Percentiles rank a stretch among this genome's conserved stretches.
phyloP scores from a whole-genome alignment of 2,329 filamentous ascomycete genomes.

The Colletotrichum lupini region DNA sequence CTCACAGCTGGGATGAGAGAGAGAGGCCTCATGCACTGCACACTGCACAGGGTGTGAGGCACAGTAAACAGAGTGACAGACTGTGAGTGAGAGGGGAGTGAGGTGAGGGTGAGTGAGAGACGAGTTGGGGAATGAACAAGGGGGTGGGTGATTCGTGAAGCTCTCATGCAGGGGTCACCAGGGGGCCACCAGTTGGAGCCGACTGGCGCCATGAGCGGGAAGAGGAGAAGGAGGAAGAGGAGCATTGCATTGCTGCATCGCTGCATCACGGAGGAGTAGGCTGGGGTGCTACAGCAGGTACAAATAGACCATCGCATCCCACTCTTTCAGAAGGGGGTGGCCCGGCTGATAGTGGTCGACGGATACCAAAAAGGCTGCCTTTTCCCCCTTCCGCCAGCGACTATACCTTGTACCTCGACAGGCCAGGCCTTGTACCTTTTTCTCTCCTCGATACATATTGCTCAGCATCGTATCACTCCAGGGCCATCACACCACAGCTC shows the following conservation, averaged over 20 bases:
- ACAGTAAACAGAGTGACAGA: not conserved
- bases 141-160: not conserved
- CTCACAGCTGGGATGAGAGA: not conserved
- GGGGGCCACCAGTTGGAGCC: not conserved
- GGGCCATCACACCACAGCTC: not conserved
- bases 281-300: conserved; percentile 26
- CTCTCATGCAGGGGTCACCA: conserved; percentile 7
- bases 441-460: not conserved
- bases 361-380: not conserved
- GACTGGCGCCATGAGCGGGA: conserved; percentile 8
- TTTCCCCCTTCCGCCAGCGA: not conserved
- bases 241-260: no score
- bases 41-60: not conserved
- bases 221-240: not conserved
- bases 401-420: not conserved
- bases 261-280: not conserved
- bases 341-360: conserved; percentile 22
- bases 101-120: not conserved
- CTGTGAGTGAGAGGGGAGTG: not conserved
- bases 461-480: not conserved
- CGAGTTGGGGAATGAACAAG: not conserved
- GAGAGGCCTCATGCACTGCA: not conserved
- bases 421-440: not conserved
- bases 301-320: conserved; percentile 32
- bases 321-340: conserved; percentile 31